Evolutionary conservation across 1,139 yeast species (phyloP).

Genomic region (Keqinozyma sinolaborantium): DNA sequence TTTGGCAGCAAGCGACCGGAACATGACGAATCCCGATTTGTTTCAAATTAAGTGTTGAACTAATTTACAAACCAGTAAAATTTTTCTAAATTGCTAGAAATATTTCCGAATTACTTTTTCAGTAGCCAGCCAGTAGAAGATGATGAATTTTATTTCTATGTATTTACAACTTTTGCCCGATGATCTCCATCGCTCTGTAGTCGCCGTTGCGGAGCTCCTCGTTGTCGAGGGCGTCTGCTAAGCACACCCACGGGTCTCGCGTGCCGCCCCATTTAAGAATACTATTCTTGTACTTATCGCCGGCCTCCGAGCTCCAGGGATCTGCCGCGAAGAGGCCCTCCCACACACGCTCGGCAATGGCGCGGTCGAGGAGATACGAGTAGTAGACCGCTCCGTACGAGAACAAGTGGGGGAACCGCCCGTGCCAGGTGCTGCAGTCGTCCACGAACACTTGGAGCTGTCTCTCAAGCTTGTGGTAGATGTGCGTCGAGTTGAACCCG

Average conservation of each 20-base stretch:
- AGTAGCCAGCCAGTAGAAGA: slow-evolving; percentile 8
- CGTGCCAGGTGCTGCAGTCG: slow-evolving; percentile 80
- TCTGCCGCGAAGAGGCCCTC: slow-evolving; percentile 60
- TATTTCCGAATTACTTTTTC: slow-evolving; percentile 1
- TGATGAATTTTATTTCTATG: too few relatives aligned
- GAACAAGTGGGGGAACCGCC: slow-evolving; percentile 87
- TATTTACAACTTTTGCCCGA: slow-evolving; percentile 6
- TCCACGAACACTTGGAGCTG: slow-evolving; percentile 57
- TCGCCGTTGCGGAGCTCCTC: slow-evolving; percentile 66
- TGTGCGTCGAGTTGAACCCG: slow-evolving; percentile 47
- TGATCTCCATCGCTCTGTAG: slow-evolving; percentile 60
- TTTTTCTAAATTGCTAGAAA: background rate
- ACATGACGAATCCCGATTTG: too few relatives aligned
- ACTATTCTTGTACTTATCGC: slow-evolving; percentile 66
- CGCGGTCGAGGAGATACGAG: slow-evolving; percentile 87
- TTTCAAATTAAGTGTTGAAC: too few relatives aligned
- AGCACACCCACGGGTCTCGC: slow-evolving; percentile 82
- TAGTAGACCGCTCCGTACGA: slow-evolving; percentile 95
- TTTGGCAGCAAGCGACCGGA: too few relatives aligned
- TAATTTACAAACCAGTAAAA: too few relatives aligned
- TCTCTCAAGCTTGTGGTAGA: slow-evolving; percentile 66
- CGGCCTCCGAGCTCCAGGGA: slow-evolving; percentile 71
- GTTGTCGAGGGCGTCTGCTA: slow-evolving; percentile 72
- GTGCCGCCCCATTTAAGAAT: slow-evolving; percentile 94
- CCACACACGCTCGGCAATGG: slow-evolving; percentile 89